These are phyloP conservation scores for Alternaria gansuensis DNA, from an alignment of 2,329 filamentous ascomycete genomes.

Conservation along the genomic window DNA sequence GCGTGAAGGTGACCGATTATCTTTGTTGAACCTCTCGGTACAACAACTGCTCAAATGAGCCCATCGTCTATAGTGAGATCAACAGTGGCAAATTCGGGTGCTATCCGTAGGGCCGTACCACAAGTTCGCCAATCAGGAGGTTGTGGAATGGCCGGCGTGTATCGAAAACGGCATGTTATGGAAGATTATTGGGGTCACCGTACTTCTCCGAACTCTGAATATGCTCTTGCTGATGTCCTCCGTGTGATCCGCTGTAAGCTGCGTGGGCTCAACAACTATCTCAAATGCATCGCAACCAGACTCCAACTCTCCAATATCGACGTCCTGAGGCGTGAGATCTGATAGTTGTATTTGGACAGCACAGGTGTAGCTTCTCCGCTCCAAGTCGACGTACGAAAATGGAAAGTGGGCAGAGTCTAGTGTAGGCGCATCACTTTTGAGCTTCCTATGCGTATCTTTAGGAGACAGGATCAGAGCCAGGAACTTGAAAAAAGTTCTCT, in stretches of 20 bases:
- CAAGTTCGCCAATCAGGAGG: constrained; percentile 64
- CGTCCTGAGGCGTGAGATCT: constrained; percentile 61
- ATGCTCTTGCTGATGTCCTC: constrained; percentile 65
- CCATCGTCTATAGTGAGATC: constrained; percentile 66
- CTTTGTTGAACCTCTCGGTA: constrained; percentile 64
- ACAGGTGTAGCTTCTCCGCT: constrained; percentile 71
- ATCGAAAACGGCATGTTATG: constrained; percentile 45
- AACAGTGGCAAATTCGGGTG: constrained; percentile 67
- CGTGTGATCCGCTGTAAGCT: constrained; percentile 35
- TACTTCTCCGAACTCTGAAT: constrained; percentile 67
- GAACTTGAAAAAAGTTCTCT: constrained; percentile 74
- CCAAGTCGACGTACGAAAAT: constrained; percentile 66
- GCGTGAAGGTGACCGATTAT: constrained; percentile 67
- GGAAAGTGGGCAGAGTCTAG: constrained; percentile 70
- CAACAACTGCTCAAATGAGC: constrained; percentile 62
- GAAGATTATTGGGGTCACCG: constrained; percentile 60
- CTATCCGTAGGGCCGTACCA: constrained; percentile 69
- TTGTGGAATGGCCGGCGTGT: constrained; percentile 33
- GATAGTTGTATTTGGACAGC: constrained; percentile 70
- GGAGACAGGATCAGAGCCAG: constrained; percentile 67
- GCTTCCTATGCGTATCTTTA: constrained; percentile 51
- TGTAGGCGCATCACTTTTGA: constrained; percentile 55
- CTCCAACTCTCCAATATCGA: constrained; percentile 72
- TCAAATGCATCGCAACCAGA: constrained; percentile 73
- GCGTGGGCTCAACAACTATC: constrained; percentile 60